Evolutionary conservation across 2,329 filamentous ascomycete species (phyloP), one percentile per base, ranked within the genome.

Genomic region (Trichoderma endophyticum): DNA sequence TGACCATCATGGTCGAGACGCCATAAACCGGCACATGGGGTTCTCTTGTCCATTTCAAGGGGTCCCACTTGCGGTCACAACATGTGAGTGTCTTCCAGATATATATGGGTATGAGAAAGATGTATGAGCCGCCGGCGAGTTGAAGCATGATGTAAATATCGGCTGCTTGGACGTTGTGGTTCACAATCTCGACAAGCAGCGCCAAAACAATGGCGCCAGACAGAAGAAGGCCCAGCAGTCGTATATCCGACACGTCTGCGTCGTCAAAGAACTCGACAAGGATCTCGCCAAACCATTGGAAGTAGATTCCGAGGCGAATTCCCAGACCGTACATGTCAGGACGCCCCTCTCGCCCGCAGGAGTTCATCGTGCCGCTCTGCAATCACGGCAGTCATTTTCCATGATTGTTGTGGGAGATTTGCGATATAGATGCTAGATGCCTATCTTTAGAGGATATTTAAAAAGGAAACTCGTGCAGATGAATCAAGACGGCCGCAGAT

Each of bases 241-340:
- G 80, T 24, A 82, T 73, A 60, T 78, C 77, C 7, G 75, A 51
- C 1, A 80, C 74, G 26, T 77, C 73, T 4, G 76, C 63, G 48
- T 78, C 77, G 48, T 79, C 78, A 32, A 80, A 70, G 64, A 77
- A 79, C 66, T 81, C 77, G 14, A 80, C 75, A 1, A 79, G n/a
- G 15, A 80, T 73, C 28, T 77, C 76, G 9, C 77, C 78, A 51
- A 81, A 76, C 81, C 81, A 83, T 72, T 82, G 80, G 26, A 79
- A 66, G 71, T 82, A 82, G 69, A 82, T 80, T 11, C 77, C 77
- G 26, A 77, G 75, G 5, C 81, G 78, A 66, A 82, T 79, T 56
- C 80, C 81, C 21, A 82, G 69, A 7, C 81, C 81, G 59, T 82
- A 82, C 62, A 81, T 74, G 28, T 78, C 78, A 48, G 80, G 75